A percentile compares a stretch with the other conserved stretches of the same genome.
These are phyloP conservation scores for Microdochium nivale DNA, from an alignment of 2,329 filamentous ascomycete genomes.

Conservation along the genomic window DNA sequence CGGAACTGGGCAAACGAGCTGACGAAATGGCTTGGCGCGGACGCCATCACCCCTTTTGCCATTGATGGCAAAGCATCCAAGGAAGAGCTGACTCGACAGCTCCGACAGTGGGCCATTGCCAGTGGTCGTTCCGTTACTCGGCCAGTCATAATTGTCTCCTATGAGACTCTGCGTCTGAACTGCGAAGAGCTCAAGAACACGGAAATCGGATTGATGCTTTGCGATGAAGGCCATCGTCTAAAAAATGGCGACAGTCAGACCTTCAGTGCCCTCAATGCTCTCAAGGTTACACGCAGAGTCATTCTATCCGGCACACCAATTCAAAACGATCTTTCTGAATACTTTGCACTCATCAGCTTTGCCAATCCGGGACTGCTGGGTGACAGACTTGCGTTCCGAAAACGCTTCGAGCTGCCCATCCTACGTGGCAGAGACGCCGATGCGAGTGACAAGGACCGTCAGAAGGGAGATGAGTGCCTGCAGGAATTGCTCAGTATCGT, in stretches of 20 bases:
- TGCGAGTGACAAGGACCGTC: slow-evolving; percentile 72
- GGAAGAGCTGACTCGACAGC: slow-evolving; percentile 79
- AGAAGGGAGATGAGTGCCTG: slow-evolving; percentile 77
- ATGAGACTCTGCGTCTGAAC: slow-evolving; percentile 88
- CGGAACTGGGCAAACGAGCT: slow-evolving; percentile 98
- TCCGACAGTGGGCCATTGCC: slow-evolving; percentile 91
- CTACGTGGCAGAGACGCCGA: slow-evolving; percentile 84
- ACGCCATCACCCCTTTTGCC: slow-evolving; percentile 86
- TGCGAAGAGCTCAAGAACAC: slow-evolving; percentile 84
- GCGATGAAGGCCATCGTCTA: slow-evolving; percentile 90
- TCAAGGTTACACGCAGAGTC: slow-evolving; percentile 85
- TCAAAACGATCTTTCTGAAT: slow-evolving; percentile 97
- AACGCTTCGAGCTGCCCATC: slow-evolving; percentile 89
- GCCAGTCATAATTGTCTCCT: slow-evolving; percentile 94
- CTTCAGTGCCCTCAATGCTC: slow-evolving; percentile 78
- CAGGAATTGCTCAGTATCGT: slow-evolving; percentile 74
- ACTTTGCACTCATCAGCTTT: slow-evolving; percentile 92
- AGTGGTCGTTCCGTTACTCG: slow-evolving; percentile 82
- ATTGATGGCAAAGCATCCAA: slow-evolving; percentile 96
- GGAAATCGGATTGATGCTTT: slow-evolving; percentile 85
- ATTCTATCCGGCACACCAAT: slow-evolving; percentile 96
- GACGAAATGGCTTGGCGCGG: slow-evolving; percentile 89
- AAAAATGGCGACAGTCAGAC: slow-evolving; percentile 97
- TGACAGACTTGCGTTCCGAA: slow-evolving; percentile 83
- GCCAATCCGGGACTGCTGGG: slow-evolving; percentile 91